Evolutionary conservation across 345 rosid genomes (phyloP).

Genomic region (Eucalyptus erythrocorys): DNA sequence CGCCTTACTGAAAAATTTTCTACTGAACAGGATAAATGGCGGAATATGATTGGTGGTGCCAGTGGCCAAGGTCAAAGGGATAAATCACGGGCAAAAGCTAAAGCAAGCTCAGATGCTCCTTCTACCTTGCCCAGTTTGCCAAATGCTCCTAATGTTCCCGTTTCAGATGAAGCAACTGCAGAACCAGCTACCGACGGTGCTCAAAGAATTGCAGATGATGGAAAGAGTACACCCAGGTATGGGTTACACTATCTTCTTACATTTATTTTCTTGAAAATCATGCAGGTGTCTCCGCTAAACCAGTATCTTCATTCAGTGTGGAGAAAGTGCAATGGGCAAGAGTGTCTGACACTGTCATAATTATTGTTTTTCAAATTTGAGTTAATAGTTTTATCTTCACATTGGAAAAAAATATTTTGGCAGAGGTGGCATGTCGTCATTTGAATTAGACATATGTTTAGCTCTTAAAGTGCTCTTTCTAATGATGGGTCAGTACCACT

Average conservation of each 20-base stretch:
- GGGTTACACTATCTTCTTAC: neutral
- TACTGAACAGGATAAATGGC: conserved; percentile 73
- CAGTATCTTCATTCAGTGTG: neutral
- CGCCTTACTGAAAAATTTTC: neutral
- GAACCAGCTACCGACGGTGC: conserved; percentile 13
- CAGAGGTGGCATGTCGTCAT: neutral
- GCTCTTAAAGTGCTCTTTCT: neutral
- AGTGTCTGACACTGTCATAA: neutral
- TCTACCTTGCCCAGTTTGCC: conserved; percentile 1
- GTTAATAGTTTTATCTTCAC: neutral
- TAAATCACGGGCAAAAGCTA: conserved; percentile 43
- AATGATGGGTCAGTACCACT: neutral
- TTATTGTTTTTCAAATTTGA: neutral
- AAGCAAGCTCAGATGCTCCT: conserved; percentile 21
- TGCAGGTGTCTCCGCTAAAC: neutral
- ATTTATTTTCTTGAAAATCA: neutral
- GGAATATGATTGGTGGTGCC: conserved; percentile 67
- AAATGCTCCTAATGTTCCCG: conserved; percentile 3
- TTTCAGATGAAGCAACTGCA: conserved; percentile 1
- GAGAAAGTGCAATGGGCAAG: neutral
- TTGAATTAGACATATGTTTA: neutral
- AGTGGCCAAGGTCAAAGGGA: conserved; percentile 40
- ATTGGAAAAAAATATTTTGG: neutral
- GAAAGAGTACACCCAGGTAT: conserved; percentile 32
- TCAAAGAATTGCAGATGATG: conserved; percentile 3